These are phyloP conservation scores for Arxiozyma telluris DNA, from an alignment of 1,139 yeast genomes.

Conservation along the genomic window DNA sequence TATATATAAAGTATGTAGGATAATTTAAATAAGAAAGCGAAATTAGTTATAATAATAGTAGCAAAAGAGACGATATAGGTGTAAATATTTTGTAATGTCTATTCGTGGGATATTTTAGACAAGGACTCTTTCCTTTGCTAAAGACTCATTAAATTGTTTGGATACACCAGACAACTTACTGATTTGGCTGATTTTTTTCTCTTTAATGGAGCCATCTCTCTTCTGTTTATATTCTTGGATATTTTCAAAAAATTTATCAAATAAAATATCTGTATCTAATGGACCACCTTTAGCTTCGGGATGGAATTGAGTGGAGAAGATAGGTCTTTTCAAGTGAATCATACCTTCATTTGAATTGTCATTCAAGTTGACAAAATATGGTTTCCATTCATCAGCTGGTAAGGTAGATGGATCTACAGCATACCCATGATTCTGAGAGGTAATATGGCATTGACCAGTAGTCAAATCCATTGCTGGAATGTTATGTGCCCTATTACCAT, in stretches of 20 bases:
- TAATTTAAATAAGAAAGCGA: no score
- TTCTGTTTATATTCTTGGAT: slow-evolving; percentile 46
- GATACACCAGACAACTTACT: slow-evolving; percentile 28
- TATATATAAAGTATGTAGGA: no score
- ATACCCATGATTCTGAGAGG: slow-evolving; percentile 97
- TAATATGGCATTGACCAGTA: slow-evolving; percentile 90
- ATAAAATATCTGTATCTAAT: slow-evolving; percentile 77
- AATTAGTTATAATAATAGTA: background rate
- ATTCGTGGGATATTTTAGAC: slow-evolving; percentile 1
- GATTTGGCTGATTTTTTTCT: background rate
- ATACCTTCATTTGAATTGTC: slow-evolving; percentile 96
- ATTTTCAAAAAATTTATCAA: slow-evolving; percentile 77
- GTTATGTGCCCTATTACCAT: slow-evolving; percentile 98
- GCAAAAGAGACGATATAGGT: no score
- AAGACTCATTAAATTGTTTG: slow-evolving; percentile 56
- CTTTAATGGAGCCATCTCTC: background rate
- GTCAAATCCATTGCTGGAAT: slow-evolving; percentile 88
- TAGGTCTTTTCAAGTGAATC: slow-evolving; percentile 78
- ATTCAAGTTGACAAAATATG: slow-evolving; percentile 83
- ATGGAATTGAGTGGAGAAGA: slow-evolving; percentile 94
- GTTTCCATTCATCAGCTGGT: slow-evolving; percentile 60
- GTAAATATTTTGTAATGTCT: no score
- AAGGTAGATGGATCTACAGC: slow-evolving; percentile 83
- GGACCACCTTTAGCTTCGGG: slow-evolving; percentile 99
- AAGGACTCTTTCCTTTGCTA: slow-evolving; percentile 75